Percentiles rank a stretch among this genome's conserved stretches.
These are phyloP conservation scores for Apiospora rasikravindrae DNA, from an alignment of 2,329 filamentous ascomycete species.

Conservation along the genomic window DNA sequence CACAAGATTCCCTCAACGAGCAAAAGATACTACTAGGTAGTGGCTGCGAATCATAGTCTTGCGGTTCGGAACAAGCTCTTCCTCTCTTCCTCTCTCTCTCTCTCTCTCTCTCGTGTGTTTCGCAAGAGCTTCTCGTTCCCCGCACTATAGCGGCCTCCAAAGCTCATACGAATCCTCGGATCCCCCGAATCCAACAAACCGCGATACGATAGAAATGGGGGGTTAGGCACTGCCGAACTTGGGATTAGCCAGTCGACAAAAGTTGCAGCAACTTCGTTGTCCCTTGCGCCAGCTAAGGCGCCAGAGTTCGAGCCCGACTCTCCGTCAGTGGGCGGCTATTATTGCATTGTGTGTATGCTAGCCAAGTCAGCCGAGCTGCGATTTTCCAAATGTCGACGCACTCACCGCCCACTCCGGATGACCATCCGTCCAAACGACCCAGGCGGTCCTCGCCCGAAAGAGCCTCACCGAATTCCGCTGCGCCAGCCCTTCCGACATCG, in stretches of 20 bases:
- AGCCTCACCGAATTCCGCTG: constrained; percentile 46
- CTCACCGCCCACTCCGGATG: constrained; percentile 54
- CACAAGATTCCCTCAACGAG: background rate
- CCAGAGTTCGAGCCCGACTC: background rate
- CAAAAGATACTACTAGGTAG: background rate
- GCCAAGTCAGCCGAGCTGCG: background rate
- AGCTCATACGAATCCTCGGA: background rate
- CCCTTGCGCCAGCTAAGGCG: background rate
- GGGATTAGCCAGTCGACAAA: constrained; percentile 13
- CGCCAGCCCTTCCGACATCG: constrained; percentile 42
- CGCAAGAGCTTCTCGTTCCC: background rate
- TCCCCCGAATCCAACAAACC: background rate
- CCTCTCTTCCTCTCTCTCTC: background rate
- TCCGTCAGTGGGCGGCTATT: background rate
- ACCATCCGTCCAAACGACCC: constrained; percentile 62
- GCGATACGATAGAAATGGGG: background rate
- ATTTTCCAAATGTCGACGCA: constrained; percentile 48
- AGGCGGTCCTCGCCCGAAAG: constrained; percentile 59
- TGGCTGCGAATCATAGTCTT: background rate
- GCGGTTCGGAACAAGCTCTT: background rate
- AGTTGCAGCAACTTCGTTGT: background rate
- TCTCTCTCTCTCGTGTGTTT: background rate
- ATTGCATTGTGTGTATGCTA: background rate
- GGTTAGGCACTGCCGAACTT: constrained; percentile 1
- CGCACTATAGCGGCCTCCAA: constrained; percentile 3